Evolutionary conservation across 1,139 yeast species (phyloP).

Genomic region (Lodderomyces parapsilosis): DNA sequence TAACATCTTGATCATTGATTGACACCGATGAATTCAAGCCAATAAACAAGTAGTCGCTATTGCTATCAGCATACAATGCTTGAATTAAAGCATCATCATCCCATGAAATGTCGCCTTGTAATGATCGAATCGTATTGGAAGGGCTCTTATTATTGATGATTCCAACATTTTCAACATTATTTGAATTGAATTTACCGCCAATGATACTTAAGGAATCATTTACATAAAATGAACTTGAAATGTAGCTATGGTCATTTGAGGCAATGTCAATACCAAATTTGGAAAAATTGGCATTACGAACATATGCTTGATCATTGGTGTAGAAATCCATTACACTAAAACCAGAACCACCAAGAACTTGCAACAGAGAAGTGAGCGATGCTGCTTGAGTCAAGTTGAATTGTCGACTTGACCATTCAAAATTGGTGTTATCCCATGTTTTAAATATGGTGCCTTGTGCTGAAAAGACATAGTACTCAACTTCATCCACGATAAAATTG

Average conservation of each 20-base stretch:
- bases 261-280: constrained; percentile 23
- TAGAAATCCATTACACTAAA: constrained; percentile 39
- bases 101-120: constrained; percentile 39
- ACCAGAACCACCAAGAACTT: constrained; percentile 39
- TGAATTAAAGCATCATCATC: constrained; percentile 34
- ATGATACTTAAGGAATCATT: constrained; percentile 51
- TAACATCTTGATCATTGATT: constrained; percentile 22
- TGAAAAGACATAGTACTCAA: constrained; percentile 40
- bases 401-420: constrained; percentile 34
- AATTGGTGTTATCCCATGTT: constrained; percentile 43
- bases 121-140: constrained; percentile 22
- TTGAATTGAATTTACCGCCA: constrained; percentile 45
- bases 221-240: constrained; percentile 39
- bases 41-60: constrained; percentile 39
- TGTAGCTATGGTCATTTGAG: constrained; percentile 32
- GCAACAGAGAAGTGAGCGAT: constrained; percentile 22
- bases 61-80: constrained; percentile 40
- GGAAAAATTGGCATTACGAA: constrained; percentile 21
- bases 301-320: constrained; percentile 30
- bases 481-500: constrained; percentile 31
- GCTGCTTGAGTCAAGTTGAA: constrained; percentile 39
- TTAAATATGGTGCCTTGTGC: constrained; percentile 23
- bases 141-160: constrained; percentile 36
- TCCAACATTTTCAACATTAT: constrained; percentile 30
- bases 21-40: constrained; percentile 52